Evolutionary conservation across 139 green algal genomes (phyloP), one percentile per base, ranked within the genome.

Genomic region (Microglena sp.): DNA sequence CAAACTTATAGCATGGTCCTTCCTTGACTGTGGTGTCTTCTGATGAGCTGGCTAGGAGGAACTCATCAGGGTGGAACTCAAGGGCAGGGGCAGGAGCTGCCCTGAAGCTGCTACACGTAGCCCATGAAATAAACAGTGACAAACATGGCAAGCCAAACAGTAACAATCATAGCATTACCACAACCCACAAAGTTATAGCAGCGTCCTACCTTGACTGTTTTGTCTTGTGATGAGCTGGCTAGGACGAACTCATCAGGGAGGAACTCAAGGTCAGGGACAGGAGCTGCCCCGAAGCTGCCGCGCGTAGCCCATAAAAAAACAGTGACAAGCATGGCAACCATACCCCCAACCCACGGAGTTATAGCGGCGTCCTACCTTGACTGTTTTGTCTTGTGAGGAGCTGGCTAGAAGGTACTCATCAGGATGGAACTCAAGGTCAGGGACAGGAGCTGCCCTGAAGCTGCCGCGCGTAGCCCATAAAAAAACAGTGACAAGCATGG

Each of bases 41-140:
- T 4, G 76, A 84, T 24, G 63, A 66, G 22, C 84, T 89, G 3
- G 84, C 87, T 44, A 95, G 60, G 18, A 95, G 44, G 67, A 86
- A 87, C 76, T 95, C 88, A 18, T 74, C 66, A 3, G 87, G 89
- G 59, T 91, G 84, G 73, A 90, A 95, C 53, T 92, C 76, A 8
- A 94, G 58, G 28, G 63, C 75, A 4, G 74, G n/a, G n/a, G n/a
- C n/a, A n/a, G n/a, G n/a, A n/a, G n/a, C n/a, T n/a, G n/a, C n/a
- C n/a, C n/a, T n/a, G n/a, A n/a, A n/a, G n/a, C n/a, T n/a, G n/a
- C n/a, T n/a, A n/a, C n/a, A n/a, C n/a, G n/a, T n/a, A n/a, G n/a
- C n/a, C n/a, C n/a, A n/a, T n/a, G n/a, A n/a, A n/a, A n/a, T 88
- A 45, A 95, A n/a, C n/a, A n/a, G n/a, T n/a, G n/a, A n/a, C n/a